Evolutionary conservation across 2,329 filamentous ascomycete species (phyloP).

Genomic region (Alternaria gansuensis): DNA sequence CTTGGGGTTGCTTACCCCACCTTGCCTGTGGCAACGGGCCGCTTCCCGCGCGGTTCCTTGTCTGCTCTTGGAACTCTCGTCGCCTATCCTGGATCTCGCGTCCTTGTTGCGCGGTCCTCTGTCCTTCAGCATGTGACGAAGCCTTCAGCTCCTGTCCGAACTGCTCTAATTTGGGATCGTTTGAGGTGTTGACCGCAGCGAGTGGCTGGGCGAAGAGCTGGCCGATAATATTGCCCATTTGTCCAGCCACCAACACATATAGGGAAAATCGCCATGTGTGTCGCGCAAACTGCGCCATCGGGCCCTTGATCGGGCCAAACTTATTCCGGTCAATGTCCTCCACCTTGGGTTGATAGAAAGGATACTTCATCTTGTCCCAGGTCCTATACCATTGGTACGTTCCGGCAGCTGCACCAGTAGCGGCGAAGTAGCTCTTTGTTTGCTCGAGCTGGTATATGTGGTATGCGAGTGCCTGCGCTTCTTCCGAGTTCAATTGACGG

Average conservation of each 20-base stretch:
- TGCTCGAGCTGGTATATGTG: slow-evolving; percentile 53
- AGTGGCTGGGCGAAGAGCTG: slow-evolving; percentile 45
- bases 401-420: slow-evolving; percentile 46
- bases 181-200: slow-evolving; percentile 46
- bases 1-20: slow-evolving; percentile 30
- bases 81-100: slow-evolving; percentile 32
- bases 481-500: slow-evolving; percentile 52
- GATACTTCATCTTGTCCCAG: slow-evolving; percentile 51
- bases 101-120: slow-evolving; percentile 22
- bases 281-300: slow-evolving; percentile 42
- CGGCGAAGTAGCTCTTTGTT: slow-evolving; percentile 52
- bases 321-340: slow-evolving; percentile 53
- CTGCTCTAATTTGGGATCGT: slow-evolving; percentile 54
- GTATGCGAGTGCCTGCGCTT: slow-evolving; percentile 55
- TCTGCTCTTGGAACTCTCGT: slow-evolving; percentile 34
- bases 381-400: slow-evolving; percentile 49
- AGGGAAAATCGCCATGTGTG: slow-evolving; percentile 40
- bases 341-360: slow-evolving; percentile 53
- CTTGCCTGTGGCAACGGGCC: slow-evolving; percentile 52
- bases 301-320: slow-evolving; percentile 48
- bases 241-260: slow-evolving; percentile 38
- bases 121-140: slow-evolving; percentile 25
- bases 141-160: slow-evolving; percentile 51
- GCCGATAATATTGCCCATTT: slow-evolving; percentile 49
- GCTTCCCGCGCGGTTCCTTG: slow-evolving; percentile 34